A percentile compares a stretch with the other conserved stretches of the same genome.
Conservation (phyloP, 1,139 yeast species). For the Scheffersomyces insectosa region DNA sequence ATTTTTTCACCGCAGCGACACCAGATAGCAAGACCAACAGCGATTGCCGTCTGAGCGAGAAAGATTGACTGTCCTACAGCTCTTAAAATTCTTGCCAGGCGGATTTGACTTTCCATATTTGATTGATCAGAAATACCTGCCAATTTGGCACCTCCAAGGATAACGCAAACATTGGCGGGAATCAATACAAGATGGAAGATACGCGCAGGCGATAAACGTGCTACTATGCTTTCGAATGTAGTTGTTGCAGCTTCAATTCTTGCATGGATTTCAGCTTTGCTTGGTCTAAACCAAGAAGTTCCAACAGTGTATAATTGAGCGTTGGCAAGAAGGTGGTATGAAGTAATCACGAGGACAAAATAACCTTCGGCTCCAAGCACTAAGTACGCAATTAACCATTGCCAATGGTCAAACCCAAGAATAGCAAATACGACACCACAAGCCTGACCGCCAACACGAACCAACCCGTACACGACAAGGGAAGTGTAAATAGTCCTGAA, state of each 20-base stretch:
- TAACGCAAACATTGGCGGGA: constrained; percentile 36
- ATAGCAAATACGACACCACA: constrained; percentile 37
- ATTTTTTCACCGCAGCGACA: not conserved
- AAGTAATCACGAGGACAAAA: constrained; percentile 30
- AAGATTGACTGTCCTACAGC: constrained; percentile 35
- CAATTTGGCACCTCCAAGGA: constrained; percentile 36
- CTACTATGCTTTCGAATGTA: not conserved
- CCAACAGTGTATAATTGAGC: constrained; percentile 23
- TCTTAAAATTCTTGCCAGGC: constrained; percentile 29
- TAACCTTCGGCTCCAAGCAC: constrained; percentile 43
- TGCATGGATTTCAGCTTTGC: constrained; percentile 9
- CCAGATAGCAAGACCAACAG: constrained; percentile 15
- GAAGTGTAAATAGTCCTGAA: constrained; percentile 21
- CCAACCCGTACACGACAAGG: constrained; percentile 27
- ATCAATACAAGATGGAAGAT: constrained; percentile 27
- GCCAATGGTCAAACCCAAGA: constrained; percentile 25
- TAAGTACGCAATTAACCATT: constrained; percentile 40
- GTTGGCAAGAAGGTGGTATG: constrained; percentile 26
- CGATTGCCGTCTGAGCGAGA: constrained; percentile 22
- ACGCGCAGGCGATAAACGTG: constrained; percentile 6
- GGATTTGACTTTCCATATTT: constrained; percentile 9
- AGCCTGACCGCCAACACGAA: constrained; percentile 36
- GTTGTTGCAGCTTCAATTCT: constrained; percentile 1
- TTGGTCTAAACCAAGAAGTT: constrained; percentile 18
- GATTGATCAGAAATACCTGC: constrained; percentile 23